Evolutionary conservation across 768 basidiomycete genomes (phyloP).

Genomic region (Porpolomopsis calyptriformis): DNA sequence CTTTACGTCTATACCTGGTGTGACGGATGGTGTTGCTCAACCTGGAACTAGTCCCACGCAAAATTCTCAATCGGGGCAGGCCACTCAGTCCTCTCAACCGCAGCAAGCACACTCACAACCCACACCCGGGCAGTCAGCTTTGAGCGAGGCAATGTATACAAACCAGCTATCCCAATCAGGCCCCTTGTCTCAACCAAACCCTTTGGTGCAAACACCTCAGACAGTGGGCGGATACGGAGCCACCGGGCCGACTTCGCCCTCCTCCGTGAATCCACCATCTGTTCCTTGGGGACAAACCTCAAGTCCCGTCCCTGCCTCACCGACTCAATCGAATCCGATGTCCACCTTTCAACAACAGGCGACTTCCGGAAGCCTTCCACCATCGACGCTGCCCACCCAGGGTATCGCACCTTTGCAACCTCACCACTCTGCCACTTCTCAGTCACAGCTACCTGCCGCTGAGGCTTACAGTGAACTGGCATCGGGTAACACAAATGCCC

Average conservation of each 20-base stretch:
- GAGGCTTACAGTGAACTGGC: neutral
- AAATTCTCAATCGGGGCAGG: constrained; percentile 10
- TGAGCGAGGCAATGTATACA: neutral
- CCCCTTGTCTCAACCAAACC: too few relatives aligned
- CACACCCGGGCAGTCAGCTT: too few relatives aligned
- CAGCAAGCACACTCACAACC: constrained; percentile 14
- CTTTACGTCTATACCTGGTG: constrained; percentile 67
- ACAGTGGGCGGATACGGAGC: too few relatives aligned
- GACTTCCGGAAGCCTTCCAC: neutral
- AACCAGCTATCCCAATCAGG: neutral
- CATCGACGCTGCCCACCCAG: neutral
- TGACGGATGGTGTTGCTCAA: constrained; percentile 33
- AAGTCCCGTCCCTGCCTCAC: too few relatives aligned
- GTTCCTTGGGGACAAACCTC: too few relatives aligned
- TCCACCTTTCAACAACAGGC: too few relatives aligned
- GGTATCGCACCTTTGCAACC: neutral
- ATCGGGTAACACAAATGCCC: neutral
- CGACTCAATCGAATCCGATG: too few relatives aligned
- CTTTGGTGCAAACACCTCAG: too few relatives aligned
- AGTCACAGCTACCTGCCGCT: neutral
- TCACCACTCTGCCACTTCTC: neutral
- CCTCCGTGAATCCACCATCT: too few relatives aligned
- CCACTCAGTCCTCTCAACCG: constrained; percentile 7
- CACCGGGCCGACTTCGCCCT: too few relatives aligned
- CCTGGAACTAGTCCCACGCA: neutral